These are phyloP conservation scores for Eucalyptus tenuipes DNA, from an alignment of 345 rosid genomes.

Conservation along the genomic window DNA sequence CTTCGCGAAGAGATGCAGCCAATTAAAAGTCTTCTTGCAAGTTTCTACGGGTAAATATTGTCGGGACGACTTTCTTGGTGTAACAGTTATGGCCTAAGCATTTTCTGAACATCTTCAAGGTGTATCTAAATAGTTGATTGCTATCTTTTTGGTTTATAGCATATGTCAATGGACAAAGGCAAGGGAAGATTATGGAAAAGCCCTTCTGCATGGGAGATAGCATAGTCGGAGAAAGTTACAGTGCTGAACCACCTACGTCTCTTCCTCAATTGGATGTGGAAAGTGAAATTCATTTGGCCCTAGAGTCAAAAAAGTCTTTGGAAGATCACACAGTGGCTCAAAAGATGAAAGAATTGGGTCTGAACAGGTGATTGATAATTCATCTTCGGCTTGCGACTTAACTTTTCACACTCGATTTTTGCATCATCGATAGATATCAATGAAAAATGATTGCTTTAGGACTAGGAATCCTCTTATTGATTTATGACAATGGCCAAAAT, in stretches of 20 bases:
- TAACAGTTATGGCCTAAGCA: background rate
- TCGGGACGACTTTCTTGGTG: background rate
- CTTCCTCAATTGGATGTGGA: conserved; percentile 40
- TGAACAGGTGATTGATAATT: conserved; percentile 41
- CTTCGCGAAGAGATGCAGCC: conserved; percentile 60
- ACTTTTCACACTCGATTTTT: background rate
- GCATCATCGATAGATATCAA: background rate
- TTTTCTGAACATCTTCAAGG: background rate
- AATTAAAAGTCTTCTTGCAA: conserved; percentile 64
- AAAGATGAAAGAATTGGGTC: conserved; percentile 73
- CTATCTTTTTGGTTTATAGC: conserved; percentile 22
- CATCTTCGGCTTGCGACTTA: background rate
- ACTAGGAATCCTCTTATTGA: background rate
- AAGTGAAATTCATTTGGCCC: conserved; percentile 48
- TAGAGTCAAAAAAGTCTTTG: conserved; percentile 14
- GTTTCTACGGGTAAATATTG: conserved; percentile 38
- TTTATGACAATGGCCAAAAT: background rate
- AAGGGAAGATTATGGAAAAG: conserved; percentile 81
- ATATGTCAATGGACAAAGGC: conserved; percentile 91
- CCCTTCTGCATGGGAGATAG: conserved; percentile 64
- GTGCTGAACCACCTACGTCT: conserved; percentile 9
- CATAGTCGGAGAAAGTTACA: conserved; percentile 47
- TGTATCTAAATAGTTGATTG: background rate
- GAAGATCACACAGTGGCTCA: conserved; percentile 28
- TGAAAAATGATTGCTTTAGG: background rate